Conservation (phyloP, 2,329 filamentous ascomycete species). For the Pseudopyricularia cyperi region DNA sequence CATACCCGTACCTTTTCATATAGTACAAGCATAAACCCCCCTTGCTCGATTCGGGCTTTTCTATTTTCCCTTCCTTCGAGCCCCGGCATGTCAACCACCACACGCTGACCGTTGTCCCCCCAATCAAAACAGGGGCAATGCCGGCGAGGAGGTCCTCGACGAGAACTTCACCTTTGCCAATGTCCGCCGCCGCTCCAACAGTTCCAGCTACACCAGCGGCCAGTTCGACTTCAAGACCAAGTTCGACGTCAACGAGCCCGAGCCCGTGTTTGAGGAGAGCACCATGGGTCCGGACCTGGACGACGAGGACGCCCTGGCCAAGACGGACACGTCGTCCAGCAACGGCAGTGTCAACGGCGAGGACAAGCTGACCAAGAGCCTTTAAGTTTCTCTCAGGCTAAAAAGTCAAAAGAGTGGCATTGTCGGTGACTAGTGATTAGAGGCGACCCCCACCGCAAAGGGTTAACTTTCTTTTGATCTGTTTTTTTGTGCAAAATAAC, state of each 20-base stretch:
- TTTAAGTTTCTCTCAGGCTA: neutral
- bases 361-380: constrained; percentile 24
- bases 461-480: neutral
- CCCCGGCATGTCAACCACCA: neutral
- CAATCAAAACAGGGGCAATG: constrained; percentile 52
- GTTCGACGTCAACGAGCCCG: constrained; percentile 80
- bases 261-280: constrained; percentile 85
- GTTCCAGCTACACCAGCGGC: constrained; percentile 57
- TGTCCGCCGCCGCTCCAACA: constrained; percentile 84
- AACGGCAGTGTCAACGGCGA: constrained; percentile 41
- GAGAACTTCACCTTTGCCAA: constrained; percentile 75
- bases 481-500: neutral
- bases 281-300: constrained; percentile 55
- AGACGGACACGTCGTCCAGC: constrained; percentile 47
- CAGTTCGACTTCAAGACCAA: constrained; percentile 86
- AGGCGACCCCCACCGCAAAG: too few species aligned
- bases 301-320: constrained; percentile 42
- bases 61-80: too few species aligned
- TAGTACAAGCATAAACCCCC: neutral
- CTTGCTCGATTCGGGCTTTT: too few species aligned
- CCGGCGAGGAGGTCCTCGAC: constrained; percentile 75
- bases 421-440: too few species aligned
- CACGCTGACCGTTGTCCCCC: constrained; percentile 8
- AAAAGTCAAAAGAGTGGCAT: too few species aligned
- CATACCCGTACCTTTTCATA: neutral